Evolutionary conservation across 768 basidiomycete species (phyloP), one percentile per base, ranked within the genome.

Genomic region (Podaxis carcinomalis): DNA sequence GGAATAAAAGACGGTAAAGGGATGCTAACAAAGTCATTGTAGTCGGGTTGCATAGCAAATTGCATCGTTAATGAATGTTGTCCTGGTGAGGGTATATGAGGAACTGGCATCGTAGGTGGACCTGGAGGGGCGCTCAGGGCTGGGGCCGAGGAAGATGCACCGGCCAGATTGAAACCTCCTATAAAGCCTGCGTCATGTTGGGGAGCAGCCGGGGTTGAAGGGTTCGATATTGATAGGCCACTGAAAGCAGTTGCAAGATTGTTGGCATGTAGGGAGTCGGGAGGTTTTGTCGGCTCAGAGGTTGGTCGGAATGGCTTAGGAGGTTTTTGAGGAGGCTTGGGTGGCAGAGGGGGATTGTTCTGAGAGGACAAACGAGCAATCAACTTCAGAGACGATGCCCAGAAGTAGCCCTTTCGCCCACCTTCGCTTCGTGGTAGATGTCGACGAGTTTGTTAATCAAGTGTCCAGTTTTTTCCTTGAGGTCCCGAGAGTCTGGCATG

Each of bases 141-240:
- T 68, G 69, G 37, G 68, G 63, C 32, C 64, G 62, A 54, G 53
- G 58, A 32, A 36, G 51, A 54, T 58, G 57, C 27, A 21, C 57
- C 52, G 11, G 64, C 55, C 42, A 75, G 75, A 64, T 74, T 57
- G 66, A 86, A 87, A 32, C 84, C 83, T 16, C 83, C 84, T 35
- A 85, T 68, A 64, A 86, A 85, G 28, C 63, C 62, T 49, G 65
- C 42, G 10, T 47, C 35, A n/a, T 5, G 21, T 65, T 51, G 42
- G 54, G 23, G 51, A 51, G 56, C 27, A 25, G 57, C 51, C 28
- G 53, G 57, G 37, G 59, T 39, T 51, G 65, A 51, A 21, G 44
- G 27, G 40, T 52, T 53, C 3, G 67, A 67, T 16, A 75, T 56
- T n/a, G 63, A 60, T 14, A 78, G 68, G 1, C 61, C 56, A 46